Base-by-base conservation (phyloP, 2,329 filamentous ascomycete species). In the Huntiella abstrusa region DNA sequence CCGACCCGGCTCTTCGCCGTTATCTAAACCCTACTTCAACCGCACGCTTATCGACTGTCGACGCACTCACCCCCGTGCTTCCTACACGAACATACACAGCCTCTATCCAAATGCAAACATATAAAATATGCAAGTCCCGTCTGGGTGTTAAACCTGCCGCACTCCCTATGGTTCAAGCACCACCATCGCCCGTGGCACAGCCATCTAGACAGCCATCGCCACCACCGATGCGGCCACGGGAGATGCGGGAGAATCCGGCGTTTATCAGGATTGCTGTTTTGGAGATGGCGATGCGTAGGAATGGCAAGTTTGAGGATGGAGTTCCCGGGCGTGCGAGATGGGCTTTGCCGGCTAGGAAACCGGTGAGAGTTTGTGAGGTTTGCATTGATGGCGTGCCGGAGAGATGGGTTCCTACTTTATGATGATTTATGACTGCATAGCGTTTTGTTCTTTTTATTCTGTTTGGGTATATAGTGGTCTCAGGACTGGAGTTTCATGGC, bases 101-200 rank as follows among this genome's bases (percentile, higher is more conserved):
- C 19, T 80, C 77, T 1, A 80, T 81, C 49, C 76, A 80, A 57
- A 79, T 81, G 76, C 75, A 79, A 55, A 81, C 77, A 0, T 81
- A 81, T 64, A 75, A 74, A 55, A 67, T 75, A 33, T 68, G 69
- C 54, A 66, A 66, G 33, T 68, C 66, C 22, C 64, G 62, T 51
- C 62, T 61, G 44, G 57, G 33, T 52, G 57, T 47, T 44, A 53
- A 48, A 45, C 56, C 52, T 49, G 55, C 48, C 33, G 55, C 55
- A n/a, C 22, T 39, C 6, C 51, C 51, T 12, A 60, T 59, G 42
- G 53, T 55, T 44, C 52, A 59, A 51, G 54, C 62, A 50, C 56
- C 54, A 51, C 47, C 57, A 49, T 55, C 56, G 38, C 51, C 57
- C 41, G 53, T 58, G 15, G 54, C 60, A 22, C 51, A 58, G 41